Conservation (phyloP, 2,329 filamentous ascomycete species). For the Diaporthe sp. region DNA sequence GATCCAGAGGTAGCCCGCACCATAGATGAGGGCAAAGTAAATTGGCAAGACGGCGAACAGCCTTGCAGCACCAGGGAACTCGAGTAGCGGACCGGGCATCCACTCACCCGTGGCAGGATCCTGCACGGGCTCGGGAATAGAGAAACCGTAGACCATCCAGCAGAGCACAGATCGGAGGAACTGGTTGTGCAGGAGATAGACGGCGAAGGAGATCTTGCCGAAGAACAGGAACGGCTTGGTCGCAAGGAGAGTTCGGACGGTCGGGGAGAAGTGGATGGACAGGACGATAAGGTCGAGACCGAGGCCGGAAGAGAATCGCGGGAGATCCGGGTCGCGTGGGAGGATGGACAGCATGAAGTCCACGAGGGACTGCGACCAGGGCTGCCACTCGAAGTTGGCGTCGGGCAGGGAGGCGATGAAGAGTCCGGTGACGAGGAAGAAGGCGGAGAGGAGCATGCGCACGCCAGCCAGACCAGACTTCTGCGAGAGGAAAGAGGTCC, state of each 20-base stretch:
- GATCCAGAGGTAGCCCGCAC: constrained; percentile 34
- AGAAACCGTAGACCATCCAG: constrained; percentile 36
- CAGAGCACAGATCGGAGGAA: constrained; percentile 35
- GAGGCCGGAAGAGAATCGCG: constrained; percentile 35
- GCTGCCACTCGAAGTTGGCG: constrained; percentile 33
- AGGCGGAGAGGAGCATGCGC: constrained; percentile 32
- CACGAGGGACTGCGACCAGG: constrained; percentile 34
- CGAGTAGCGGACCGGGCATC: constrained; percentile 31
- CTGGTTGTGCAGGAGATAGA: constrained; percentile 36
- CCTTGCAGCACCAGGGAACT: constrained; percentile 31
- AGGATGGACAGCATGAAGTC: constrained; percentile 33
- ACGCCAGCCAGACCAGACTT: constrained; percentile 33
- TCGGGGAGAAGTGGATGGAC: constrained; percentile 35
- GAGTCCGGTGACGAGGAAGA: constrained; percentile 33
- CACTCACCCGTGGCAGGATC: constrained; percentile 32
- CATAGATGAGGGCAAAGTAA: constrained; percentile 33
- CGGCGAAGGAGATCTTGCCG: constrained; percentile 35
- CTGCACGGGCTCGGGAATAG: constrained; percentile 32
- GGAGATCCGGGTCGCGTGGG: constrained; percentile 33
- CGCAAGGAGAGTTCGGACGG: constrained; percentile 31
- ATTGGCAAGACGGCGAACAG: constrained; percentile 34
- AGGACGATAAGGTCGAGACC: constrained; percentile 34
- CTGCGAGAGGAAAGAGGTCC: constrained; percentile 29
- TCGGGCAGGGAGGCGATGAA: constrained; percentile 35
- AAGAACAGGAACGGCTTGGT: constrained; percentile 35